phyloP scores from a whole-genome alignment of 2,329 filamentous ascomycete genomes.

The Pseudocercospora vitis region DNA sequence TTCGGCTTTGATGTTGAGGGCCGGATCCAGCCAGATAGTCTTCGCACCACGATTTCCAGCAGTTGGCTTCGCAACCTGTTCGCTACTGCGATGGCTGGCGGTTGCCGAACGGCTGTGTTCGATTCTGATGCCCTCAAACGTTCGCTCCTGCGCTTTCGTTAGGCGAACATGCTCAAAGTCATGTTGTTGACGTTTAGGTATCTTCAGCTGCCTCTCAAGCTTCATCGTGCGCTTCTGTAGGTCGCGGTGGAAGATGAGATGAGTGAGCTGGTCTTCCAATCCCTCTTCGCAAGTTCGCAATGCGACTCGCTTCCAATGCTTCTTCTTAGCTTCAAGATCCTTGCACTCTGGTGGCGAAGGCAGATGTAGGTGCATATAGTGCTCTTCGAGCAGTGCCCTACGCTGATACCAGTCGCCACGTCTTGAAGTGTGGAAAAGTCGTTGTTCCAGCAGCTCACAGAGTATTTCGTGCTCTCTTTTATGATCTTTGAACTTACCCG shows the following conservation, averaged over 20 bases:
- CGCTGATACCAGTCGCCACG: slow-evolving; percentile 94
- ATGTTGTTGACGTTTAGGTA: slow-evolving; percentile 84
- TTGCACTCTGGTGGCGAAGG: slow-evolving; percentile 46
- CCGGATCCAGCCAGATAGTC: slow-evolving; percentile 81
- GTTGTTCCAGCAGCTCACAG: slow-evolving; percentile 72
- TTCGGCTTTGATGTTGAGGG: slow-evolving; percentile 13
- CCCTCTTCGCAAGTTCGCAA: slow-evolving; percentile 80
- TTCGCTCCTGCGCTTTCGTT: slow-evolving; percentile 71
- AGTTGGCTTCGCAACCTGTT: slow-evolving; percentile 34
- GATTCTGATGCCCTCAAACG: slow-evolving; percentile 74
- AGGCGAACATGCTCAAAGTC: slow-evolving; percentile 86
- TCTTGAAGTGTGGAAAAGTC: slow-evolving; percentile 79
- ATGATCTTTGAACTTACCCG: slow-evolving; percentile 71
- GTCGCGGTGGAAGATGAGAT: slow-evolving; percentile 91
- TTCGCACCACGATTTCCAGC: slow-evolving; percentile 56
- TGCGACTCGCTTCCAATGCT: slow-evolving; percentile 76
- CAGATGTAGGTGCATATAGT: slow-evolving; percentile 75
- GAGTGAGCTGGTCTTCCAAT: slow-evolving; percentile 82
- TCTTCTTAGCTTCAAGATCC: slow-evolving; percentile 65
- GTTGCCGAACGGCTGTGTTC: slow-evolving; percentile 38
- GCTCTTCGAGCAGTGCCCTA: slow-evolving; percentile 89
- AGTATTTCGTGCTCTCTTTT: slow-evolving; percentile 72
- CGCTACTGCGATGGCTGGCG: slow-evolving; percentile 32
- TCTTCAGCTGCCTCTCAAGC: slow-evolving; percentile 78
- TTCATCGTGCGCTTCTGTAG: slow-evolving; percentile 91